Percentiles rank a stretch among this genome's conserved stretches.
These are phyloP conservation scores for Leccinum subrobustum DNA, from an alignment of 1,284 basidiomycete genomes.

Conservation along the genomic window DNA sequence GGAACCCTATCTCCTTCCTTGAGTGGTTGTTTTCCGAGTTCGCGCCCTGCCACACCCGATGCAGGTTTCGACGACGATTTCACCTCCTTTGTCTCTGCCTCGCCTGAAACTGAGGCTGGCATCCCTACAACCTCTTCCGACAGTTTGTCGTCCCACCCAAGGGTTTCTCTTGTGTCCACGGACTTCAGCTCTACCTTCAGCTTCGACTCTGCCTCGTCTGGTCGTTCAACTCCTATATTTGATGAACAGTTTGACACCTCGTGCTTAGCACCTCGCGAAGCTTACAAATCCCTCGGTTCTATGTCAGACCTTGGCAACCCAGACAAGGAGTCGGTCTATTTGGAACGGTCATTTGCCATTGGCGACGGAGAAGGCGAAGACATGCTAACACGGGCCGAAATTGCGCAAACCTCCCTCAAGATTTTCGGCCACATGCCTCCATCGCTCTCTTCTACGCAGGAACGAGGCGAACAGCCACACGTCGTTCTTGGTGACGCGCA, in stretches of 20 bases:
- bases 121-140: constrained; percentile 3
- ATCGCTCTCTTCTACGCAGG: constrained; percentile 20
- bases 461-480: constrained; percentile 5
- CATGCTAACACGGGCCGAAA: constrained; percentile 52
- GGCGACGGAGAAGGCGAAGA: constrained; percentile 37
- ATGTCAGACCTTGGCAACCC: constrained; percentile 45
- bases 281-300: constrained; percentile 50
- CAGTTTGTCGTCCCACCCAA: constrained; percentile 12
- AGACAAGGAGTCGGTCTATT: constrained; percentile 23
- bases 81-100: constrained; percentile 65
- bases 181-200: constrained; percentile 27
- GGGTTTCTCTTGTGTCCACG: constrained; percentile 10
- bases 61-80: constrained; percentile 77
- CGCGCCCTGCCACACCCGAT: constrained; percentile 26
- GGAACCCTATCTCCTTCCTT: constrained; percentile 29
- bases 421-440: constrained; percentile 49
- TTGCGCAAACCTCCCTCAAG: constrained; percentile 47
- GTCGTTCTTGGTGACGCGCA: not conserved
- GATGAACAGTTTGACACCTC: constrained; percentile 21
- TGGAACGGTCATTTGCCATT: constrained; percentile 15
- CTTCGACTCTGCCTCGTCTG: constrained; percentile 21
- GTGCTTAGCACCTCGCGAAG: constrained; percentile 23
- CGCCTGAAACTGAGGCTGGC: constrained; percentile 25
- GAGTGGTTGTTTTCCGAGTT: constrained; percentile 18
- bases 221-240: constrained; percentile 25